Evolutionary conservation across 2,329 filamentous ascomycete species (phyloP).

Genomic region (Phoma sp.): DNA sequence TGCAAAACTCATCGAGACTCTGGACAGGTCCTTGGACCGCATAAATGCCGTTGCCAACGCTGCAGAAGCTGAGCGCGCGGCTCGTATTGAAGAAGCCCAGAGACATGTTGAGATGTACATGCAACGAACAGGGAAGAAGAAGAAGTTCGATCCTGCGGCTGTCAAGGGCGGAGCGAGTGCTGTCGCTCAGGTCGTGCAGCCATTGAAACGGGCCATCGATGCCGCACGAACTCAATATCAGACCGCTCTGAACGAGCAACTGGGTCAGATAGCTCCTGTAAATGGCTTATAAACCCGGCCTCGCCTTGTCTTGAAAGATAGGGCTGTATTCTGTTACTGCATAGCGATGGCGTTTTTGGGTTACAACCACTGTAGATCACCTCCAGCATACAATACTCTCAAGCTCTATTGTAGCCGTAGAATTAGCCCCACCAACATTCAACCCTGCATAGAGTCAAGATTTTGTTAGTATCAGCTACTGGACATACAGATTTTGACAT

Average conservation of each 20-base stretch:
- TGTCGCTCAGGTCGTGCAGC: slow-evolving; percentile 78
- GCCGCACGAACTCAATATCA: slow-evolving; percentile 76
- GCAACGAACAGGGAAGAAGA: slow-evolving; percentile 75
- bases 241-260: slow-evolving; percentile 70
- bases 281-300: neutral
- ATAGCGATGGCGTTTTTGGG: slow-evolving; percentile 43
- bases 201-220: slow-evolving; percentile 74
- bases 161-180: slow-evolving; percentile 78
- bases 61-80: slow-evolving; percentile 76
- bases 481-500: neutral
- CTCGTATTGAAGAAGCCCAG: slow-evolving; percentile 71
- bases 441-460: too few relatives aligned
- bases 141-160: slow-evolving; percentile 71
- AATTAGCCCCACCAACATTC: neutral
- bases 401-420: neutral
- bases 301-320: neutral
- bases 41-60: slow-evolving; percentile 82
- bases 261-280: slow-evolving; percentile 26
- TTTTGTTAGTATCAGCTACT: neutral
- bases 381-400: neutral
- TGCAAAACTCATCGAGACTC: slow-evolving; percentile 80
- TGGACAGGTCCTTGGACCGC: slow-evolving; percentile 77
- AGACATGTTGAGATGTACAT: slow-evolving; percentile 74
- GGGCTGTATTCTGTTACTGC: slow-evolving; percentile 23
- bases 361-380: neutral